Evolutionary conservation across 495 filamentous ascomycete species (phyloP), one percentile per base, ranked within the genome.

Genomic region (Penicillium cosmopolitanum): DNA sequence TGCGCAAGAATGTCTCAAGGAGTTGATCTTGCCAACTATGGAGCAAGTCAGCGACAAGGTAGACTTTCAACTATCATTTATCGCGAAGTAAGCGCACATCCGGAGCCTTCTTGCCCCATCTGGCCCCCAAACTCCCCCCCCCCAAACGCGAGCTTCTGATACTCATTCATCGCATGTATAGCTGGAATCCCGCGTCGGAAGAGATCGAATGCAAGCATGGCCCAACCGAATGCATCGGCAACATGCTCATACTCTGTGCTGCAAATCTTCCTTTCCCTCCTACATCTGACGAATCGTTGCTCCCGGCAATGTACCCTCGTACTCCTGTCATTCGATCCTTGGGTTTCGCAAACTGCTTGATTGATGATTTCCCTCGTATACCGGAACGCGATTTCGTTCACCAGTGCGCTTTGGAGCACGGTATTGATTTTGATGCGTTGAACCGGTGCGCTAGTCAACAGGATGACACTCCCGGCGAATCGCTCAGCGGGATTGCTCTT

Each of bases 191-290:
- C 18, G 46, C 46, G 11, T 48, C 46, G 5, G 46, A 48, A 28
- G 77, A 77, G 28, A 72, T 80, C 4, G 60, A 71, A 13, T 99
- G 96, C 80, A 96, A 78, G 71, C 95, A 98, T 67, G 96, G 95
- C 5, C 89, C 92, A 5, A 79, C 78, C 13, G 95, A 99, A 77
- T 99, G 95, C 68, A 85, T 98, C 65, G 93, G 93, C 16, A 89
- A 99, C 73, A 96, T 96, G 76, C 80, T 99, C 69, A 87, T 94
- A 62, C 87, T 98, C 56, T 99, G 95, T 78, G 95, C 92, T 25
- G 85, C 87, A 12, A 79, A 86, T 56, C 81, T 94, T 5, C 77
- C 77, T 11, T 80, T 79, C 62, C 66, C 73, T 48, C 58, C 65
- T 1, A 47, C 60, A 10, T 42, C 38, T 2, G 60, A 73, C 43